phyloP scores from a whole-genome alignment of 2,329 filamentous ascomycete species.

The Lecanicillium sp. region DNA sequence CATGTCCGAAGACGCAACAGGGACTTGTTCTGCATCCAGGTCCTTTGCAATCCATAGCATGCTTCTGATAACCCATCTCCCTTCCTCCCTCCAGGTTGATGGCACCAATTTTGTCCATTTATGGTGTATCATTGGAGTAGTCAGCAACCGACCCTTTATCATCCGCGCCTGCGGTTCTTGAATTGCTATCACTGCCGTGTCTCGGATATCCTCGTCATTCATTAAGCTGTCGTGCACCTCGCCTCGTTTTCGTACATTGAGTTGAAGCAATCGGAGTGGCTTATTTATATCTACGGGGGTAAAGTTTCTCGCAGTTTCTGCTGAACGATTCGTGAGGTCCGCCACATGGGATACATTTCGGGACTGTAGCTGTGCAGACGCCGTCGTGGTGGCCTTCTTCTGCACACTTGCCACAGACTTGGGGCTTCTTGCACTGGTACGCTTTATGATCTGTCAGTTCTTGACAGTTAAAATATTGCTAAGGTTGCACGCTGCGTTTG shows the following conservation, averaged over 20 bases:
- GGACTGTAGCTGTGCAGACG: constrained; percentile 13
- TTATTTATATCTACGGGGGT: constrained; percentile 18
- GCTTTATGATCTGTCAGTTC: constrained; percentile 23
- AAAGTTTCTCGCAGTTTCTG: constrained; percentile 19
- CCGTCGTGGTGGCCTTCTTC: constrained; percentile 19
- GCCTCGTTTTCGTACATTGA: constrained; percentile 17
- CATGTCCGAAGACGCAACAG: constrained; percentile 13
- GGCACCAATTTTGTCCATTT: constrained; percentile 18
- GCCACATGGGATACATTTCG: constrained; percentile 19
- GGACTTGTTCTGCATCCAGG: constrained; percentile 16
- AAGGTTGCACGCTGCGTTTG: too few species aligned
- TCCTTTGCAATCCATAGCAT: constrained; percentile 18
- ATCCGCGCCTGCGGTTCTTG: constrained; percentile 16
- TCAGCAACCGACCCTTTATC: constrained; percentile 16
- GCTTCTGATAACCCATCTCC: constrained; percentile 18
- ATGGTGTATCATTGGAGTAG: constrained; percentile 16
- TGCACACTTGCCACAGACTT: constrained; percentile 17
- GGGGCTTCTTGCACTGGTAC: constrained; percentile 22
- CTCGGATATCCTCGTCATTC: constrained; percentile 16
- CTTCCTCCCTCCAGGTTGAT: constrained; percentile 10
- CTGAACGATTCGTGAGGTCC: constrained; percentile 21
- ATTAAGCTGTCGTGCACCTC: constrained; percentile 18
- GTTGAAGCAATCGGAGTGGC: constrained; percentile 16
- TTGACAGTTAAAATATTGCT: constrained; percentile 27
- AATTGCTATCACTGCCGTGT: constrained; percentile 16